These are phyloP conservation scores for Sarcomyxa edulis DNA, from an alignment of 768 basidiomycete species.

Conservation along the genomic window DNA sequence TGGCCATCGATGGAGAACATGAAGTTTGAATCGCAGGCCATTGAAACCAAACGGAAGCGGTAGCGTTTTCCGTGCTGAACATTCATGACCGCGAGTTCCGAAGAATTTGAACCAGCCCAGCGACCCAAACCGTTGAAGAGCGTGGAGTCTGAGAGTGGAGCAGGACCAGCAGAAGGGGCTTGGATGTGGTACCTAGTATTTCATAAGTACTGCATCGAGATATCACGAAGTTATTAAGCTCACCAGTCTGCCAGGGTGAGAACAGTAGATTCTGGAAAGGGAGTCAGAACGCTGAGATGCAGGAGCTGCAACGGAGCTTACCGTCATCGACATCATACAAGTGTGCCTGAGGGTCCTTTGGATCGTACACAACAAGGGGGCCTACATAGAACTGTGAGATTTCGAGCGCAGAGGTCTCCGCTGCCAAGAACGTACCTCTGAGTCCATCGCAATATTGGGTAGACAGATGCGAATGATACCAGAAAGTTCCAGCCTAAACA, in stretches of 20 bases:
- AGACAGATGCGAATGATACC: conserved; percentile 31
- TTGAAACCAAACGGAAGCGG: conserved; percentile 43
- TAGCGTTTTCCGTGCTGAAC: conserved; percentile 37
- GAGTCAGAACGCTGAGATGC: background rate
- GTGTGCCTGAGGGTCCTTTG: conserved; percentile 20
- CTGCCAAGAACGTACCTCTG: too few species aligned
- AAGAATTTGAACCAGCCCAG: conserved; percentile 26
- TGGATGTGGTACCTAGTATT: conserved; percentile 8
- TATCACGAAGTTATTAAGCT: too few species aligned
- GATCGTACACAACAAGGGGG: conserved; percentile 30
- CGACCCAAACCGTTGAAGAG: conserved; percentile 45
- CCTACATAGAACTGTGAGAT: too few species aligned
- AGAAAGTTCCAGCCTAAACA: conserved; percentile 29
- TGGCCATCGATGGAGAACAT: conserved; percentile 35
- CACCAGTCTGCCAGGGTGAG: conserved; percentile 37
- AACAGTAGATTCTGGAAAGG: conserved; percentile 31
- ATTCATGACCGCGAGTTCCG: conserved; percentile 29
- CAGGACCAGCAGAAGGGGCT: background rate
- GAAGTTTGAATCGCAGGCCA: conserved; percentile 19
- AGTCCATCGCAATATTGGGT: conserved; percentile 38
- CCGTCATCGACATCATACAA: conserved; percentile 22
- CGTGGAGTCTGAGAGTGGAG: conserved; percentile 23
- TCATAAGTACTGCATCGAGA: too few species aligned
- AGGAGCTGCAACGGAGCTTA: background rate
- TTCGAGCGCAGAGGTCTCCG: too few species aligned